phyloP scores from a whole-genome alignment of 2,329 filamentous ascomycete genomes.

The Aspergillus ustus region DNA sequence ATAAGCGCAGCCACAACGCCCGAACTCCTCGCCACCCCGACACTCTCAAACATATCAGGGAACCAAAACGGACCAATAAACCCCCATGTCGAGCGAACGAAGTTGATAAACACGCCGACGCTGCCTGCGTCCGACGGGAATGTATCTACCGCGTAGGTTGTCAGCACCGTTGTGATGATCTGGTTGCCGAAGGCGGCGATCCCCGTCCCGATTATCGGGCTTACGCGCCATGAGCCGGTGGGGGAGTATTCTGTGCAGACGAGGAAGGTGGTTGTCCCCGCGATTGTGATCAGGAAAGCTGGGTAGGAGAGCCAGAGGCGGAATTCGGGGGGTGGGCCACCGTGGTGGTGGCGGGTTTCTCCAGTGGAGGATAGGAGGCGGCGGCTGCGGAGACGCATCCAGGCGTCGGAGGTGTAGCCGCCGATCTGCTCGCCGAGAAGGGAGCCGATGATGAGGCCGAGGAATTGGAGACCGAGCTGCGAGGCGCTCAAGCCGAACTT shows the following conservation, averaged over 20 bases:
- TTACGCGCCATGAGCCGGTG: conserved; percentile 58
- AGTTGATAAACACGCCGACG: conserved; percentile 64
- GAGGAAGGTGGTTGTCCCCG: conserved; percentile 62
- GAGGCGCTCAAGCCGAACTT: conserved; percentile 63
- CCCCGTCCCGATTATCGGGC: conserved; percentile 61
- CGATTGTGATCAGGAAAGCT: conserved; percentile 56
- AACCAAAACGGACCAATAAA: conserved; percentile 47
- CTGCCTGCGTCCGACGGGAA: conserved; percentile 59
- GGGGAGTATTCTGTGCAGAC: conserved; percentile 56
- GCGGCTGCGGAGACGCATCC: conserved; percentile 53
- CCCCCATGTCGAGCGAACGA: conserved; percentile 53
- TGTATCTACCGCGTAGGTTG: conserved; percentile 65
- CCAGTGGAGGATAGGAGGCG: conserved; percentile 20
- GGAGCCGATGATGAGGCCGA: conserved; percentile 62
- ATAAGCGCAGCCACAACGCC: conserved; percentile 35
- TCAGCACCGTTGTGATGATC: conserved; percentile 64
- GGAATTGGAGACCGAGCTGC: conserved; percentile 64
- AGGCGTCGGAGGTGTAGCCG: conserved; percentile 59
- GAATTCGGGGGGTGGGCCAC: conserved; percentile 18
- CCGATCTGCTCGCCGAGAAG: conserved; percentile 65
- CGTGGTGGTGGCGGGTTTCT: conserved; percentile 30
- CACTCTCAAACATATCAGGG: conserved; percentile 39
- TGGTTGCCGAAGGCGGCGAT: conserved; percentile 63
- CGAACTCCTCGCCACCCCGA: conserved; percentile 36
- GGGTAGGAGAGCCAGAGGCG: conserved; percentile 27